phyloP scores from a whole-genome alignment of 371 early-diverging fungal species.

The Dinochytrium kinnereticum region DNA sequence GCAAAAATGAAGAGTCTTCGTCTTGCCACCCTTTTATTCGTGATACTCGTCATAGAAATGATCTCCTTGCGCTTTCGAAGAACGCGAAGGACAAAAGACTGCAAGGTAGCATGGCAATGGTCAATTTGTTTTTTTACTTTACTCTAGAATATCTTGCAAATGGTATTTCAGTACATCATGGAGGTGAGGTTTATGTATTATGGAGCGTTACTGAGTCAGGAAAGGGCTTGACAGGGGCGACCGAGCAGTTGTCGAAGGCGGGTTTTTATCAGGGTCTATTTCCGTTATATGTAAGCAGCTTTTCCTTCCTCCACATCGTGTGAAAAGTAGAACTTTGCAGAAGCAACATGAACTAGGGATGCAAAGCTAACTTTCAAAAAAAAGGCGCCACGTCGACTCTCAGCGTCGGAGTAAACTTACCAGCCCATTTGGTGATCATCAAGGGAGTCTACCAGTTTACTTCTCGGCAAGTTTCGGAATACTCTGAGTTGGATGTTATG shows the following conservation, averaged over 20 bases:
- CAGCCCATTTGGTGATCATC: conserved; percentile 88
- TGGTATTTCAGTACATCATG: conserved; percentile 81
- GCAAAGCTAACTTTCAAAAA: background rate
- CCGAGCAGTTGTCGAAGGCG: conserved; percentile 67
- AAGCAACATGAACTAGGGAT: too few relatives aligned
- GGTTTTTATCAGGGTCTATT: conserved; percentile 66
- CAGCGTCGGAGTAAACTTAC: conserved; percentile 94
- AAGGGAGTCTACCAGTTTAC: conserved; percentile 75
- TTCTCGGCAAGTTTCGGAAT: conserved; percentile 62
- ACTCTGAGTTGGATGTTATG: conserved; percentile 72
- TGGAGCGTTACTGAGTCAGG: background rate
- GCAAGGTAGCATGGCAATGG: conserved; percentile 26
- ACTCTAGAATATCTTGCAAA: conserved; percentile 48
- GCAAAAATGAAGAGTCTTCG: conserved; percentile 32
- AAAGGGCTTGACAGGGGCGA: conserved; percentile 70
- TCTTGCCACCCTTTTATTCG: conserved; percentile 44
- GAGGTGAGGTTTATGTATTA: conserved; percentile 36
- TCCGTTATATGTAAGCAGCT: conserved; percentile 67
- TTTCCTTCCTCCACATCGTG: background rate
- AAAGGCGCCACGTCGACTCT: conserved; percentile 85
- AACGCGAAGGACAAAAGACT: conserved; percentile 49
- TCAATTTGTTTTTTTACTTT: background rate
- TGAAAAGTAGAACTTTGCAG: too few relatives aligned
- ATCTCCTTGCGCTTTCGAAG: conserved; percentile 22
- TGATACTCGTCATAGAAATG: conserved; percentile 22